phyloP scores from a whole-genome alignment of 257 asterid genomes.

The Solanum ossicruentum region DNA sequence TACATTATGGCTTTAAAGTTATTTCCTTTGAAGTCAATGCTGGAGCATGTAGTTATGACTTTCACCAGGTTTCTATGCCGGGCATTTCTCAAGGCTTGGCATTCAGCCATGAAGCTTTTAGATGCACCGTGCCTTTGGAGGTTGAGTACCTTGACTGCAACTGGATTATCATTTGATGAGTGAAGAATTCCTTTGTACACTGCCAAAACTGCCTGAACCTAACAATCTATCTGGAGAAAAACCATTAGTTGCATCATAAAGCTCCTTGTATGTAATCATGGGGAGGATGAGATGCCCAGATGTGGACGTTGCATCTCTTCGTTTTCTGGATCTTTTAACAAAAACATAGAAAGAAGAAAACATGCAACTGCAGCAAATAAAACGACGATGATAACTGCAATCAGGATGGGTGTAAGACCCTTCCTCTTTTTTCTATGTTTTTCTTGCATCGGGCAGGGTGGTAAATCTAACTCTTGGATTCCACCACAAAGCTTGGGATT shows the following conservation, averaged over 20 bases:
- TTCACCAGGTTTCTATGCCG: constrained; percentile 33
- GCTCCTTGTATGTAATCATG: constrained; percentile 22
- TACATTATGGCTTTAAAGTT: constrained; percentile 34
- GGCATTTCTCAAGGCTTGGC: constrained; percentile 22
- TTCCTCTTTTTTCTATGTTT: constrained; percentile 4
- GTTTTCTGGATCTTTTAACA: not conserved
- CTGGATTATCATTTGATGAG: constrained; percentile 9
- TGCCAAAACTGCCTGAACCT: not conserved
- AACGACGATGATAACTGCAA: not conserved
- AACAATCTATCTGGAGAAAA: not conserved
- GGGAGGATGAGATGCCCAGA: not conserved
- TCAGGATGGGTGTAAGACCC: not conserved
- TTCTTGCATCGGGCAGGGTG: constrained; percentile 8
- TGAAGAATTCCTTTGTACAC: constrained; percentile 10
- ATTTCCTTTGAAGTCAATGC: constrained; percentile 21
- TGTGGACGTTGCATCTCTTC: not conserved
- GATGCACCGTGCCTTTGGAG: constrained; percentile 22
- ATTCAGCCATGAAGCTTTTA: constrained; percentile 34
- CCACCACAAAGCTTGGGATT: constrained; percentile 35
- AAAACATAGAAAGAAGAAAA: constrained; percentile 14
- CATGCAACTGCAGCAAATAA: constrained; percentile 7
- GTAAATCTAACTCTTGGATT: constrained; percentile 11
- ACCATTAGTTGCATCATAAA: not conserved
- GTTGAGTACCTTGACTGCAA: constrained; percentile 35
- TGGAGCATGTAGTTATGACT: constrained; percentile 39